These are phyloP conservation scores for Diatrype stigma DNA, from an alignment of 2,329 filamentous ascomycete species.

Conservation along the genomic window DNA sequence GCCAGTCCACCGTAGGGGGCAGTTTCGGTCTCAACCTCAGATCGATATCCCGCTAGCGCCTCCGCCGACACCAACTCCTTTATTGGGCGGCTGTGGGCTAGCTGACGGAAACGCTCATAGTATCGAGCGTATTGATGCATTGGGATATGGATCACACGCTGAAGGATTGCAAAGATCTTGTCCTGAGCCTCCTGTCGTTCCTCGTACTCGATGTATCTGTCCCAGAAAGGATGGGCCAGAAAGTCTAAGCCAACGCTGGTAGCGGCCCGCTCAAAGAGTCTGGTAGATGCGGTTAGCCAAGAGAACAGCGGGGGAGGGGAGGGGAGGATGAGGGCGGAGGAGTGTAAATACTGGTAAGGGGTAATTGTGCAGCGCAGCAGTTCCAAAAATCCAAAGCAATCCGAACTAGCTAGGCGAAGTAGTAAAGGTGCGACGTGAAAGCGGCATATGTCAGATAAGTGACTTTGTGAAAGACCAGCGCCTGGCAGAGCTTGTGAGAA, in stretches of 20 bases:
- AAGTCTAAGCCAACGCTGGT: constrained; percentile 87
- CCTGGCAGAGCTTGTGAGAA: constrained; percentile 65
- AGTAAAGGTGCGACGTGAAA: constrained; percentile 39
- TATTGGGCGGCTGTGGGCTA: constrained; percentile 70
- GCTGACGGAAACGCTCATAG: constrained; percentile 81
- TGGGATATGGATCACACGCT: constrained; percentile 80
- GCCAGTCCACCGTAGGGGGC: constrained; percentile 45
- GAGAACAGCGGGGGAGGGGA: constrained; percentile 19
- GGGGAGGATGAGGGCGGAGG: constrained; percentile 33
- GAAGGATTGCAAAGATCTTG: constrained; percentile 78
- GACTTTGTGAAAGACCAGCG: constrained; percentile 43
- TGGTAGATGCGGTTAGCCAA: constrained; percentile 40
- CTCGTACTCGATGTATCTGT: constrained; percentile 97
- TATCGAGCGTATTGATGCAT: constrained; percentile 96
- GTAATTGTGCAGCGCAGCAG: constrained; percentile 48
- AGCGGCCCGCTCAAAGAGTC: constrained; percentile 88
- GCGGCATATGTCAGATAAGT: constrained; percentile 30
- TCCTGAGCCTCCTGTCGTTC: constrained; percentile 82
- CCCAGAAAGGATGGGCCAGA: constrained; percentile 93
- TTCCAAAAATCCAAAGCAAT: constrained; percentile 42
- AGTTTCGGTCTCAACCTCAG: constrained; percentile 67
- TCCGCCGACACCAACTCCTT: constrained; percentile 68
- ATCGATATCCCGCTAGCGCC: constrained; percentile 61
- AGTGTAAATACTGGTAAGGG: constrained; percentile 60
- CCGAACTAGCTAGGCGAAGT: constrained; percentile 25